Evolutionary conservation across 2,329 filamentous ascomycete genomes (phyloP), one percentile per base, ranked within the genome.

Genomic region (Monosporascus sp.): DNA sequence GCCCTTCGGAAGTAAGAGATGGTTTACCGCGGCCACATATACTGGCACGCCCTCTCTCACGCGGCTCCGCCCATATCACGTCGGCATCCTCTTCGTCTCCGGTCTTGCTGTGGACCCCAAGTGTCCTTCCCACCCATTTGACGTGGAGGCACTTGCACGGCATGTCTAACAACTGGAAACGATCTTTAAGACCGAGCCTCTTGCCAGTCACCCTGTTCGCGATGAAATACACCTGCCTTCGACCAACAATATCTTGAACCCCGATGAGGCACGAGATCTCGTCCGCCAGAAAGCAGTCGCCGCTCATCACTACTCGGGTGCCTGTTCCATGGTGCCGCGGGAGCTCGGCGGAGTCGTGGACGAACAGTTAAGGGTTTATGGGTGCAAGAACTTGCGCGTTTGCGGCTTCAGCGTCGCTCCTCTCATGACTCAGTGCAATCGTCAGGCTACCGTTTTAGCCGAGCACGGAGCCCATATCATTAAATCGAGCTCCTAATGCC

Each of bases 391-490:
- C 46, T 52, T 59, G 5, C 52, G 56, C 31, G 48, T 56, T 4
- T 56, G 54, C 40, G 56, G 56, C 41, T 34, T 48, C 5, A 59
- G 56, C 19, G 47, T 58, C 17, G 51, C 61, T 19, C 60, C 59
- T 2, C 44, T 60, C 1, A 40, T 45, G 6, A 52, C 59, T 6
- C 48, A 48, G 1, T 24, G 48, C 2, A 56, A 56, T 19, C 38
- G 57, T 0, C 57, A 59, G 53, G 57, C 56, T 1, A 52, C 51
- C 1, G 59, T 55, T n/a, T 62, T 58, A 7, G 60, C 57, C 7
- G 60, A 61, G 48, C 49, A 50, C 14, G 53, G 31, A 1, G 50
- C 57, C 1, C 36, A 40, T n/a, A 52, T 61, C 5, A 58, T 61
- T 36, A 60, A 58, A 49, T 38, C 27, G 38, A 44, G 49, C 49